These are phyloP conservation scores for Euphorbia celastroides DNA, from an alignment of 441 rosid species.

Conservation along the genomic window DNA sequence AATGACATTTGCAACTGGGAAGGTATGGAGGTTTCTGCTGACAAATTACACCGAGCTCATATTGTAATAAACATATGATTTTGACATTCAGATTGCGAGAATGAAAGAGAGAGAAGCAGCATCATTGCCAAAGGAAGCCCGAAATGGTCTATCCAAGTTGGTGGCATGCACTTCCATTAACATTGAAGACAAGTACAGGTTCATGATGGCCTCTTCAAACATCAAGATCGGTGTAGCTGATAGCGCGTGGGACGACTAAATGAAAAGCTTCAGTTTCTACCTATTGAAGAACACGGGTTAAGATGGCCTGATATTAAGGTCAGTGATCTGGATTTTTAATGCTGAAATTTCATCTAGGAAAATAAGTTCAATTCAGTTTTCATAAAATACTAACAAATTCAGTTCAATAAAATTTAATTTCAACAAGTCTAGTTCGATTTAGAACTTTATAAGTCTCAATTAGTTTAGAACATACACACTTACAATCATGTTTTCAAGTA, in stretches of 20 bases:
- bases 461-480: no score
- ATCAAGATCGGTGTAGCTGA: conserved; percentile 33
- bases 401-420: no score
- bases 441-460: no score
- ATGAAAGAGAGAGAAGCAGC: conserved; percentile 39
- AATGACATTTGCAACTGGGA: conserved; percentile 37
- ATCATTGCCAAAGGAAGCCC: conserved; percentile 25
- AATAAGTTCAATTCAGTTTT: no score
- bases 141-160: conserved; percentile 22
- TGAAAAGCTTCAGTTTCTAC: not conserved
- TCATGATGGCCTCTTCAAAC: conserved; percentile 31
- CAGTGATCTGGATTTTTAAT: not conserved
- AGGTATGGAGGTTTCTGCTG: conserved; percentile 20
- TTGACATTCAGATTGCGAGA: conserved; percentile 27
- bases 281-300: conserved; percentile 7
- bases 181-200: conserved; percentile 37
- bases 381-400: no score
- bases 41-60: not conserved
- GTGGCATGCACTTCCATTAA: conserved; percentile 23
- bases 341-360: not conserved
- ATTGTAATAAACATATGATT: not conserved
- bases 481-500: no score
- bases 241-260: conserved; percentile 38
- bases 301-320: conserved; percentile 5
- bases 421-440: no score